Conservation (phyloP, 495 filamentous ascomycete genomes). For the Tuber aestivum region DNA sequence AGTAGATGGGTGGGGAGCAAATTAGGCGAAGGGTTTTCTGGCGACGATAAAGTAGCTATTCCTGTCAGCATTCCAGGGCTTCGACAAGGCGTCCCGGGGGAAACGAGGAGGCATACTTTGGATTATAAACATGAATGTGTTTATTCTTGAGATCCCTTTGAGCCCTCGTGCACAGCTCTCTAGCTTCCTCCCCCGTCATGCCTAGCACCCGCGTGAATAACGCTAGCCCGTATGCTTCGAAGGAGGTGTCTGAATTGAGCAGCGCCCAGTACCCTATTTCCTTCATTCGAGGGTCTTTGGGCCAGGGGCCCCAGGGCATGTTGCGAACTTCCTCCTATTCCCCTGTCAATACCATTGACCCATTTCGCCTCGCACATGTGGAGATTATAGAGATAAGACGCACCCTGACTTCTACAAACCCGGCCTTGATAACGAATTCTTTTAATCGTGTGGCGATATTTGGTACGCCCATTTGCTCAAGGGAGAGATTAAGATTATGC, state of each 20-base stretch:
- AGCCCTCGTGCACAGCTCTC: constrained; percentile 22
- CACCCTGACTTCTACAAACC: constrained; percentile 32
- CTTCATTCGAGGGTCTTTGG: constrained; percentile 32
- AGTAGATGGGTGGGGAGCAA: background rate
- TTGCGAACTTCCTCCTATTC: constrained; percentile 17
- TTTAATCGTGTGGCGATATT: constrained; percentile 9
- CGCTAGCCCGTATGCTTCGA: constrained; percentile 39
- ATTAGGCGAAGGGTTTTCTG: constrained; percentile 13
- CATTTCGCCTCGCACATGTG: background rate
- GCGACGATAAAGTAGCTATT: constrained; percentile 27
- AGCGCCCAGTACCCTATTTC: constrained; percentile 33
- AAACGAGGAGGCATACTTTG: constrained; percentile 15
- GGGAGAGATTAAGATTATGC: constrained; percentile 10
- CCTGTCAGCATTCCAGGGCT: background rate
- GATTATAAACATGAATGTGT: constrained; percentile 33
- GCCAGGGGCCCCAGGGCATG: constrained; percentile 30
- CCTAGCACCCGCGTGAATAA: constrained; percentile 33
- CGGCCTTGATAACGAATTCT: constrained; percentile 16
- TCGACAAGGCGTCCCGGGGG: background rate
- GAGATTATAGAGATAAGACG: background rate
- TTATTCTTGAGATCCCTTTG: constrained; percentile 25
- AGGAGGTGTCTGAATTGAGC: constrained; percentile 26
- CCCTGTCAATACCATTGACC: background rate
- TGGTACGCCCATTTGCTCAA: constrained; percentile 17
- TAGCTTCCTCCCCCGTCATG: constrained; percentile 28